phyloP scores from a whole-genome alignment of 2,329 filamentous ascomycete species.

The Coniella lustricola region DNA sequence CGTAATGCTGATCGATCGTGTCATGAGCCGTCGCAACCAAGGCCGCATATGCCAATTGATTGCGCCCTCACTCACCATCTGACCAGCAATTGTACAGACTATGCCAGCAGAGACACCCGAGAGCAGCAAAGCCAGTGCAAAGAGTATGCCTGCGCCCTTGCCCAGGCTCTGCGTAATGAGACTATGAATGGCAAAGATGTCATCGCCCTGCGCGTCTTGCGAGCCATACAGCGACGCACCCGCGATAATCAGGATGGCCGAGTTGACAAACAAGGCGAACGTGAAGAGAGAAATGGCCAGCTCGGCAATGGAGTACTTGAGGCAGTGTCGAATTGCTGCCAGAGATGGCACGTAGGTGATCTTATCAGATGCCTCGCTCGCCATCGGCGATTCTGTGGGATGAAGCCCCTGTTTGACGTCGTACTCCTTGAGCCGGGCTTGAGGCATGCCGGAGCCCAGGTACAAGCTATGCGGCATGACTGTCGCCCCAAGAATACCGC shows the following conservation, averaged over 20 bases:
- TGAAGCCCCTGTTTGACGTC: constrained; percentile 50
- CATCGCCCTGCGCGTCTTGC: constrained; percentile 55
- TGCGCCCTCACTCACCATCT: constrained; percentile 83
- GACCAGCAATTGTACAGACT: constrained; percentile 81
- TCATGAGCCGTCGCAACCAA: constrained; percentile 73
- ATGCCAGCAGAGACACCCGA: constrained; percentile 78
- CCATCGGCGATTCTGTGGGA: constrained; percentile 26
- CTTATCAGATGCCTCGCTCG: constrained; percentile 36
- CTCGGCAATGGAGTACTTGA: constrained; percentile 68
- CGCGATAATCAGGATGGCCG: constrained; percentile 72
- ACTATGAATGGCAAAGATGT: constrained; percentile 77
- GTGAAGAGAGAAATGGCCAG: constrained; percentile 68
- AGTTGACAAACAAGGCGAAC: constrained; percentile 80
- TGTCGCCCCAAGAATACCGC: constrained; percentile 70
- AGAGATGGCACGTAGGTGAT: constrained; percentile 64
- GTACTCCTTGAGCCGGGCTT: constrained; percentile 58
- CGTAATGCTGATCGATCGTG: constrained; percentile 71
- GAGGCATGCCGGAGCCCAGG: constrained; percentile 62
- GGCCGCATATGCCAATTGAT: constrained; percentile 67
- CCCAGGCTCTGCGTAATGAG: constrained; percentile 64
- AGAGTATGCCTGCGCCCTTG: constrained; percentile 72
- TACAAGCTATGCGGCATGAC: constrained; percentile 67
- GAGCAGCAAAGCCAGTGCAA: constrained; percentile 72
- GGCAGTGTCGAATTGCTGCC: constrained; percentile 63
- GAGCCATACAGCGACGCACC: constrained; percentile 67